Evolutionary conservation across 2,329 filamentous ascomycete species (phyloP).

Genomic region (Alternaria metachromatica): DNA sequence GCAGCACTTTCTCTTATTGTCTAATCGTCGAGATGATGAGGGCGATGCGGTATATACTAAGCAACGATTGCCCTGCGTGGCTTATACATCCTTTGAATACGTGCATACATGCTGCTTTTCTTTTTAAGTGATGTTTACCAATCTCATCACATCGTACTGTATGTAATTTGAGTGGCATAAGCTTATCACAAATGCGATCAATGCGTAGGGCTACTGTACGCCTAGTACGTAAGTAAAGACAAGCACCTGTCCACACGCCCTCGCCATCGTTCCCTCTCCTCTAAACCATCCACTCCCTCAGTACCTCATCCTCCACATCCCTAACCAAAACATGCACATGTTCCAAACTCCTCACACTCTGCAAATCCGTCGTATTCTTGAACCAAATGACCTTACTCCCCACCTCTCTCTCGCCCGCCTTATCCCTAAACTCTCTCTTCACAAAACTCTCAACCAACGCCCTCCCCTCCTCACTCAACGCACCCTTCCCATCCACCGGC

Average conservation of each 20-base stretch:
- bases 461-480: slow-evolving; percentile 38
- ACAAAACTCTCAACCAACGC: slow-evolving; percentile 38
- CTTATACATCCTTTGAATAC: not conserved
- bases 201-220: accelerated
- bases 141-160: accelerated
- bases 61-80: slow-evolving; percentile 10
- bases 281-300: slow-evolving; percentile 22
- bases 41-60: not conserved
- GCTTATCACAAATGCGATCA: accelerated
- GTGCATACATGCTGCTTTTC: not conserved
- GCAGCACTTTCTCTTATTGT: not conserved
- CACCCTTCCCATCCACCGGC: slow-evolving; percentile 40
- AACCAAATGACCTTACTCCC: slow-evolving; percentile 66
- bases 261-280: too few species aligned
- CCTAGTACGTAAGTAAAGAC: not conserved
- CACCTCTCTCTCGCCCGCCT: slow-evolving; percentile 43
- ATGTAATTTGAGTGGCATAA: not conserved
- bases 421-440: slow-evolving; percentile 56
- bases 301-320: slow-evolving; percentile 67
- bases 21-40: not conserved
- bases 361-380: slow-evolving; percentile 67
- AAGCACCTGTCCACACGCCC: too few species aligned
- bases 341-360: slow-evolving; percentile 72
- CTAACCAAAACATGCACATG: slow-evolving; percentile 75
- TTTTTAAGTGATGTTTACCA: not conserved